Conservation (phyloP, 169 alveolate genomes). For the Eimeria sp. region DNA sequence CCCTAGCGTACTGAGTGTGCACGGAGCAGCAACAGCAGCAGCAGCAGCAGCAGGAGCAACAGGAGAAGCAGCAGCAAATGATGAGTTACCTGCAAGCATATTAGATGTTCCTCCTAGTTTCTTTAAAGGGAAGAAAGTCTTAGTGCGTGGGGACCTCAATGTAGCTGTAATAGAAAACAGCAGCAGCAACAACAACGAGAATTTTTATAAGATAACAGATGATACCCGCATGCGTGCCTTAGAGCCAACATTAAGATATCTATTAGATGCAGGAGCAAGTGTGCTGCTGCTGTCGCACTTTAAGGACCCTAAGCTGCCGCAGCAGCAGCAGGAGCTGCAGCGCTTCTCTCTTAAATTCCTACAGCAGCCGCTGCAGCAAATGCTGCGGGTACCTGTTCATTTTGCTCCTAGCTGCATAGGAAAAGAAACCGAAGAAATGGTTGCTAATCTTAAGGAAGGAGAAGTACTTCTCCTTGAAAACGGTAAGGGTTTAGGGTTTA, state of each 20-base stretch:
- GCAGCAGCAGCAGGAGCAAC: slow-evolving; percentile 53
- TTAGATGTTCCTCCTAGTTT: slow-evolving; percentile 26
- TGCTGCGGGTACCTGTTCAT: slow-evolving; percentile 80
- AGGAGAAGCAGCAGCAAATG: neutral
- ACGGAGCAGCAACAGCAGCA: neutral
- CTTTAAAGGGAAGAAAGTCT: slow-evolving; percentile 92
- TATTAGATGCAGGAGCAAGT: slow-evolving; percentile 95
- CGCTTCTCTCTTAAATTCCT: neutral
- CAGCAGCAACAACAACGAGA: slow-evolving; percentile 47
- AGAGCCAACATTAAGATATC: slow-evolving; percentile 95
- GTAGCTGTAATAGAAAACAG: slow-evolving; percentile 95
- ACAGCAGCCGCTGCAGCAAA: slow-evolving; percentile 75
- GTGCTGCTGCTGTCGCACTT: slow-evolving; percentile 90
- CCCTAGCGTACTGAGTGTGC: neutral
- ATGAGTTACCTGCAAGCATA: slow-evolving; percentile 24
- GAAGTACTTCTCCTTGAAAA: slow-evolving; percentile 96
- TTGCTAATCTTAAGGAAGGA: slow-evolving; percentile 91
- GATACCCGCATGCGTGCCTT: slow-evolving; percentile 96
- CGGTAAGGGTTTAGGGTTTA: slow-evolving; percentile 88
- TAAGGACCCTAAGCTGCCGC: slow-evolving; percentile 83
- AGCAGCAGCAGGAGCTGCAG: slow-evolving; percentile 9
- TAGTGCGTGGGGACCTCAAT: slow-evolving; percentile 97
- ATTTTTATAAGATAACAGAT: slow-evolving; percentile 89
- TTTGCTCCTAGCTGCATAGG: slow-evolving; percentile 97
- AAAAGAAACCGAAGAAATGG: slow-evolving; percentile 90